A percentile compares a stretch with the other conserved stretches of the same genome.
Evolutionary conservation across 495 filamentous ascomycete genomes (phyloP).

Genomic region (Tetracladium setigerum): DNA sequence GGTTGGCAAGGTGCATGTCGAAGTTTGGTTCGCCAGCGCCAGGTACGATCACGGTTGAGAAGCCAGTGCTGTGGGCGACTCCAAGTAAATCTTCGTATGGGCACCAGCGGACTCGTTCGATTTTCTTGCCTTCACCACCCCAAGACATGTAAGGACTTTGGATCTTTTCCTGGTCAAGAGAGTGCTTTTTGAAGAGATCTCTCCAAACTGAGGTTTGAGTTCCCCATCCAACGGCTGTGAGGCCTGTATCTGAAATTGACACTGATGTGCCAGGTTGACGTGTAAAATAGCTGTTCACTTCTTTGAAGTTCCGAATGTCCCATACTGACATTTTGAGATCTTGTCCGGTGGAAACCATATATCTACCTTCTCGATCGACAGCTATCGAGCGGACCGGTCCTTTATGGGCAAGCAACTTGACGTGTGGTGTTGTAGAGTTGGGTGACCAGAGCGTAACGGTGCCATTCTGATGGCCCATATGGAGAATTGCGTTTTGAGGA

Average conservation of each 20-base stretch:
- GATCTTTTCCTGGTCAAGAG: conserved; percentile 64
- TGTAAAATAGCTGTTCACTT: conserved; percentile 86
- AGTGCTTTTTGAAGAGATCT: conserved; percentile 67
- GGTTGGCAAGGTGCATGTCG: conserved; percentile 87
- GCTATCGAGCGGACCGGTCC: conserved; percentile 86
- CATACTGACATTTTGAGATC: conserved; percentile 90
- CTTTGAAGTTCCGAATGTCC: conserved; percentile 91
- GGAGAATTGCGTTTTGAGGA: conserved; percentile 81
- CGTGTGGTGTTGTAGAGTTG: conserved; percentile 75
- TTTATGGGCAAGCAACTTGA: conserved; percentile 89
- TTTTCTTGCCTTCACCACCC: conserved; percentile 75
- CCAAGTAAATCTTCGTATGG: conserved; percentile 92
- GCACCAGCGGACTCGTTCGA: conserved; percentile 83
- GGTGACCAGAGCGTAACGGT: conserved; percentile 95
- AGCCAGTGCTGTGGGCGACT: conserved; percentile 75
- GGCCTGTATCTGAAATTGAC: conserved; percentile 76
- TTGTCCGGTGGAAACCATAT: conserved; percentile 92
- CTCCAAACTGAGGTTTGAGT: conserved; percentile 85
- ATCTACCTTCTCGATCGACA: conserved; percentile 81
- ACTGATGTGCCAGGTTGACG: conserved; percentile 77
- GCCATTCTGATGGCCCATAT: conserved; percentile 90
- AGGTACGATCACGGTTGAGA: conserved; percentile 81
- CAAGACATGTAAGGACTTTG: conserved; percentile 88
- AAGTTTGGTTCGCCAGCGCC: conserved; percentile 96
- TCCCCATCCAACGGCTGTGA: conserved; percentile 89